These are phyloP conservation scores for Apiospora koreana DNA, from an alignment of 2,329 filamentous ascomycete genomes.

Conservation along the genomic window DNA sequence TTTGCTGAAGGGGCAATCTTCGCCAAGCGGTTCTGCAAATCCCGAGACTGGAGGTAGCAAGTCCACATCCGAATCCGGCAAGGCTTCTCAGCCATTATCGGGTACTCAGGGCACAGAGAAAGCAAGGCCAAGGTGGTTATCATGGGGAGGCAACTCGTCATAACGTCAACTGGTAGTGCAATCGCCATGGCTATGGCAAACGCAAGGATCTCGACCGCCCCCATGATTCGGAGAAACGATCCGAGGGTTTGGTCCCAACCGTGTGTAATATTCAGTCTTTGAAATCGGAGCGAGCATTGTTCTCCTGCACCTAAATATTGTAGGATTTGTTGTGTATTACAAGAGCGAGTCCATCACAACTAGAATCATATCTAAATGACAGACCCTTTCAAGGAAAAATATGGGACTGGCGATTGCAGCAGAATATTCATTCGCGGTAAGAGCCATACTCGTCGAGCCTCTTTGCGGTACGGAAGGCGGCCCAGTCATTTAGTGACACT, in stretches of 20 bases:
- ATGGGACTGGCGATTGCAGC: not conserved
- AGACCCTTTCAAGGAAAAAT: not conserved
- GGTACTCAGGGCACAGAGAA: not conserved
- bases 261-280: not conserved
- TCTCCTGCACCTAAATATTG: not conserved
- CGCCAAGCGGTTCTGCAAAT: not conserved
- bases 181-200: not conserved
- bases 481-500: no score
- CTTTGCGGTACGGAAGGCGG: no score
- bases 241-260: not conserved
- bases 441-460: no score
- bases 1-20: constrained; percentile 30
- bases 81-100: not conserved
- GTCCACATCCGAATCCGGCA: not conserved
- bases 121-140: not conserved
- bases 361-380: not conserved
- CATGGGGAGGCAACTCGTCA: not conserved
- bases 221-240: not conserved
- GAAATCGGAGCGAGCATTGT: not conserved
- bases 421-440: no score
- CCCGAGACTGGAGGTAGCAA: not conserved
- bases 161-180: not conserved
- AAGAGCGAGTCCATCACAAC: not conserved
- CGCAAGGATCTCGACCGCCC: not conserved
- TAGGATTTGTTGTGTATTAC: not conserved